These are phyloP conservation scores for Cladosporium sp. DNA, from an alignment of 2,329 filamentous ascomycete species.

Conservation along the genomic window DNA sequence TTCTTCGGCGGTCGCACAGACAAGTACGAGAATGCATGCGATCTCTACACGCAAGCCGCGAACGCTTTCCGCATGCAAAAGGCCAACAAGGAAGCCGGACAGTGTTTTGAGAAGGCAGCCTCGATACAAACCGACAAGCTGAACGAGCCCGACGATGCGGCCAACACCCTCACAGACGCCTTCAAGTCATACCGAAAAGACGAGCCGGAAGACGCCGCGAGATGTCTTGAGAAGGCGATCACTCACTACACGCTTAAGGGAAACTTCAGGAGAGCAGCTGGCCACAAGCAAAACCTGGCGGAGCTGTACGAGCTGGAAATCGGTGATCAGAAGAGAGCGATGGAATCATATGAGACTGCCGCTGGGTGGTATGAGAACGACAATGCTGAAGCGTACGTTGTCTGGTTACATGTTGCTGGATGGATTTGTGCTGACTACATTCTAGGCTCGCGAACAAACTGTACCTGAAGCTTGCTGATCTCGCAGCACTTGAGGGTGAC, in stretches of 20 bases:
- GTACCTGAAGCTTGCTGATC: conserved; percentile 85
- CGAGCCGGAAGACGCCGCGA: conserved; percentile 74
- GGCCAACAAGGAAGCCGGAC: conserved; percentile 77
- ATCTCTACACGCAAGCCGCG: conserved; percentile 80
- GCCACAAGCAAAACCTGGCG: conserved; percentile 82
- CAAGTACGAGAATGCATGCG: conserved; percentile 84
- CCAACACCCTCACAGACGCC: conserved; percentile 81
- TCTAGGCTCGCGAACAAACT: conserved; percentile 82
- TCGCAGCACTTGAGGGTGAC: conserved; percentile 74
- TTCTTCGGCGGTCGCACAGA: conserved; percentile 83
- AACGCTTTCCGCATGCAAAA: conserved; percentile 90
- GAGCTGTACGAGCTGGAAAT: conserved; percentile 82
- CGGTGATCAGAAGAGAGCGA: conserved; percentile 69
- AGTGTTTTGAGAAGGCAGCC: conserved; percentile 81
- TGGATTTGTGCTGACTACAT: conserved; percentile 12
- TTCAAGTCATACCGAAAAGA: conserved; percentile 93
- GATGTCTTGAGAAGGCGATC: conserved; percentile 75
- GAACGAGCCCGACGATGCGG: conserved; percentile 87
- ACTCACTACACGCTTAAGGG: conserved; percentile 82
- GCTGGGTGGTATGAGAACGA: conserved; percentile 87
- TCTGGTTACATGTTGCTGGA: not conserved
- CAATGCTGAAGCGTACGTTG: conserved; percentile 70
- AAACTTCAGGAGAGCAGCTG: conserved; percentile 85
- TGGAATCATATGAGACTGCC: conserved; percentile 78
- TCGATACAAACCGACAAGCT: conserved; percentile 72